These are phyloP conservation scores for Neurospora tetraspora DNA, from an alignment of 495 filamentous ascomycete genomes.

Conservation along the genomic window DNA sequence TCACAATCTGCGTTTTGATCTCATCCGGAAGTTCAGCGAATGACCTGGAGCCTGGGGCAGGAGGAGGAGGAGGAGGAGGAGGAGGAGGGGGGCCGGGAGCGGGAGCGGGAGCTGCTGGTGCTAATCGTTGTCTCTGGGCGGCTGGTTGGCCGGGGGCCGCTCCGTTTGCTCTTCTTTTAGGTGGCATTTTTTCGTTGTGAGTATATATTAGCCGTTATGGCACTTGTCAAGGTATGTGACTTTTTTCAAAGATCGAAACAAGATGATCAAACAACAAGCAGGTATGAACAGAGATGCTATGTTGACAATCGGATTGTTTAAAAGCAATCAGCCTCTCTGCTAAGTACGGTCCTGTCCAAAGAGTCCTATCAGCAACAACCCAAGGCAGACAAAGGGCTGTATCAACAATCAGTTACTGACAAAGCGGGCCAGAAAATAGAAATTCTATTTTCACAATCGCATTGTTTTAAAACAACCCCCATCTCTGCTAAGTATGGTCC, in stretches of 20 bases:
- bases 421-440: background rate
- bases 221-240: background rate
- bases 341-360: background rate
- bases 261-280: background rate
- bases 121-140: background rate
- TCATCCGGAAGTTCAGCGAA: slow-evolving; percentile 1
- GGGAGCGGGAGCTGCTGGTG: background rate
- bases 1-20: slow-evolving; percentile 4
- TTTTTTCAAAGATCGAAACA: background rate
- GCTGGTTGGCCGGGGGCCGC: background rate
- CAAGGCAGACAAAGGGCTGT: background rate
- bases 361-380: background rate
- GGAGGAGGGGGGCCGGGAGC: background rate
- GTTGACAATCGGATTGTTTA: background rate
- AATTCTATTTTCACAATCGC: background rate
- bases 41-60: background rate
- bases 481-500: background rate
- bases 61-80: background rate
- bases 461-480: background rate
- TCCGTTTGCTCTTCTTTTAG: background rate
- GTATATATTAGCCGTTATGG: background rate
- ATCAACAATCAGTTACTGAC: background rate
- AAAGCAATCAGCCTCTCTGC: background rate
- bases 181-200: background rate
- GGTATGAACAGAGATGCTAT: background rate